Base-by-base conservation (phyloP, 371 early-diverging fungal species). In the Parasitella parasitica region DNA sequence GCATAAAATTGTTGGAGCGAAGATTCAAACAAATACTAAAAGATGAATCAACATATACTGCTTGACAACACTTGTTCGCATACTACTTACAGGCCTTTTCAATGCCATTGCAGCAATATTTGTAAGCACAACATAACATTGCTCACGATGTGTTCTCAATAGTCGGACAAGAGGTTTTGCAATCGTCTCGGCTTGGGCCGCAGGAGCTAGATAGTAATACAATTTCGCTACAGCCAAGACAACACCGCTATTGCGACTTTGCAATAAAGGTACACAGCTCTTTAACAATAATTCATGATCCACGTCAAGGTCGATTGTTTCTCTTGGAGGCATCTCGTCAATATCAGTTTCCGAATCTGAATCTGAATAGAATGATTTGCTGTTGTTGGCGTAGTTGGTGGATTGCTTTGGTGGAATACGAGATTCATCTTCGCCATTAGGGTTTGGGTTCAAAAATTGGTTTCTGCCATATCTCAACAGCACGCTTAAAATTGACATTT, bases 241-340 rank as follows among this genome's bases (percentile, higher is more conserved):
- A 22, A 96, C 91, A 18, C 93, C 89, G 63, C 91, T 87, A 69
- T 94, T 97, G 46, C 92, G 84, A 69, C 91, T 94, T 60, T 89
- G 86, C n/a, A 95, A 75, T 12, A 97, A 75, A 30, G 94, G 94
- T n/a, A 77, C 61, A 52, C 88, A 84, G 4, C 90, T 84, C 36
- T 81, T 77, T 12, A 95, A 67, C 27, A 95, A 70, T 28, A 92
- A 79, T 27, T 79, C 82, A 59, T 92, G 94, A 67, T 97, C 97
- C 4, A 80, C 73, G 53, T 93, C 94, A 55, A 92, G 62, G 27
- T 67, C 66, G 24, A 73, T 57, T 13, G 74, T 67, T 34, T 67
- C 75, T 0, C 72, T 69, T 9, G 69, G 67, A 4, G 70, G 73
- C 2, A 69, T 46, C 24, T 51, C 53, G 20, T 83, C 76, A 7